Conservation (phyloP, 176 grass and related monocot species). For the Aechmea fasciata region DNA sequence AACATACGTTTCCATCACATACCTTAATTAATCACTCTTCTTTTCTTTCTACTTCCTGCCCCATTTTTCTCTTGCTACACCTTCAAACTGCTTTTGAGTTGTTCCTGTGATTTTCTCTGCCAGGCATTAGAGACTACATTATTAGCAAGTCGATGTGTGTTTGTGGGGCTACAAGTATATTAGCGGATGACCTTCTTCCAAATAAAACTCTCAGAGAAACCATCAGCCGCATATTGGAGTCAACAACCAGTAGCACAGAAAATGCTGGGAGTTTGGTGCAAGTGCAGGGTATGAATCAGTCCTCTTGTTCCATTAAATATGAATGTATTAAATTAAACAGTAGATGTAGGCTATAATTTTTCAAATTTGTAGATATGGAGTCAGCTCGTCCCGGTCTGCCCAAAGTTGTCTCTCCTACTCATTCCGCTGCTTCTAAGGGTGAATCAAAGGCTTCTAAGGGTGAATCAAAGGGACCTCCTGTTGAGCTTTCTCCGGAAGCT, state of each 20-base stretch:
- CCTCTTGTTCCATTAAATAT: slow-evolving; percentile 4
- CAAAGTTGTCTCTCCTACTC: slow-evolving; percentile 63
- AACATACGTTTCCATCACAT: no score
- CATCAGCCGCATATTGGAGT: slow-evolving; percentile 84
- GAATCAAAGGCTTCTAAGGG: slow-evolving; percentile 75
- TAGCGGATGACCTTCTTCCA: slow-evolving; percentile 90
- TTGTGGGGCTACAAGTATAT: slow-evolving; percentile 80
- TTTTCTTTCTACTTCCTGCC: slow-evolving; percentile 1
- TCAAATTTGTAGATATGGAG: slow-evolving; percentile 57
- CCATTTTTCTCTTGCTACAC: background rate
- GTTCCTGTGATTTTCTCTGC: slow-evolving; percentile 17
- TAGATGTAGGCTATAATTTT: slow-evolving; percentile 15
- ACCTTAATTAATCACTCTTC: no score
- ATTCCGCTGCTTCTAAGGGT: slow-evolving; percentile 81
- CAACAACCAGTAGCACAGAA: slow-evolving; percentile 84
- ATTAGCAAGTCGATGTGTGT: slow-evolving; percentile 70
- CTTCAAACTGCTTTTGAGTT: slow-evolving; percentile 21
- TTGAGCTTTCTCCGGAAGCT: slow-evolving; percentile 50
- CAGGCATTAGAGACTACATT: slow-evolving; percentile 93
- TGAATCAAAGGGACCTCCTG: slow-evolving; percentile 38
- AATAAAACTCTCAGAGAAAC: slow-evolving; percentile 94
- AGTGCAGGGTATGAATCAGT: slow-evolving; percentile 48
- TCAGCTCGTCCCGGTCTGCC: slow-evolving; percentile 51
- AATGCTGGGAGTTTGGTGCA: slow-evolving; percentile 69
- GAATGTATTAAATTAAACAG: background rate